Percentiles rank a stretch among this genome's conserved stretches.
phyloP scores from a whole-genome alignment of 257 asterid genomes.

The Penstemon eatonii region DNA sequence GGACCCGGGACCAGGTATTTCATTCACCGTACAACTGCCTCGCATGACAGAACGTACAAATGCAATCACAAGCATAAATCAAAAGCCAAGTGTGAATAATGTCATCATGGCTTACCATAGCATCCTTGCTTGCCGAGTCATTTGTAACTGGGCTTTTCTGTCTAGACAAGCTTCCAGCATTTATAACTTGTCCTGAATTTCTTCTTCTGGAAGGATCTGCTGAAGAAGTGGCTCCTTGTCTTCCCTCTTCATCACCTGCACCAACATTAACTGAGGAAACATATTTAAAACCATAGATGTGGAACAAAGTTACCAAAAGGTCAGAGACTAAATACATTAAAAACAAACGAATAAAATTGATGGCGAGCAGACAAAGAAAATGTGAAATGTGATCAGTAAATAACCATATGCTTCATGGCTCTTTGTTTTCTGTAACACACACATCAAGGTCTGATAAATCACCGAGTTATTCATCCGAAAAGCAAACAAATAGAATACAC shows the following conservation, averaged over 20 bases:
- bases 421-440: too few relatives aligned
- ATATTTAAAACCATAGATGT: not conserved
- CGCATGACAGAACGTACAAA: not conserved
- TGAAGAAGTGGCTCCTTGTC: slow-evolving; percentile 67
- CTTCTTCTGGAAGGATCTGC: slow-evolving; percentile 73
- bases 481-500: slow-evolving; percentile 50
- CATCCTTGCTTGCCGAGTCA: slow-evolving; percentile 82
- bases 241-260: slow-evolving; percentile 75
- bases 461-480: not conserved
- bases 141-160: slow-evolving; percentile 73
- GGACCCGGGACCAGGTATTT: not conserved
- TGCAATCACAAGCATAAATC: not conserved
- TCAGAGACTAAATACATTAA: not conserved
- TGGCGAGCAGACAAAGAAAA: not conserved
- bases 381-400: not conserved
- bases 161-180: slow-evolving; percentile 55
- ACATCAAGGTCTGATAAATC: not conserved
- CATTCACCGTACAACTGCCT: not conserved
- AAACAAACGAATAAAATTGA: not conserved
- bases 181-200: slow-evolving; percentile 59
- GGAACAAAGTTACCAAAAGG: not conserved
- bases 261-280: slow-evolving; percentile 25
- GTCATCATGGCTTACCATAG: slow-evolving; percentile 54
- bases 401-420: not conserved
- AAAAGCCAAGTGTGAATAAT: slow-evolving; percentile 15